Conservation (phyloP, 305 asterid genomes). For the Ajuga reptans region DNA sequence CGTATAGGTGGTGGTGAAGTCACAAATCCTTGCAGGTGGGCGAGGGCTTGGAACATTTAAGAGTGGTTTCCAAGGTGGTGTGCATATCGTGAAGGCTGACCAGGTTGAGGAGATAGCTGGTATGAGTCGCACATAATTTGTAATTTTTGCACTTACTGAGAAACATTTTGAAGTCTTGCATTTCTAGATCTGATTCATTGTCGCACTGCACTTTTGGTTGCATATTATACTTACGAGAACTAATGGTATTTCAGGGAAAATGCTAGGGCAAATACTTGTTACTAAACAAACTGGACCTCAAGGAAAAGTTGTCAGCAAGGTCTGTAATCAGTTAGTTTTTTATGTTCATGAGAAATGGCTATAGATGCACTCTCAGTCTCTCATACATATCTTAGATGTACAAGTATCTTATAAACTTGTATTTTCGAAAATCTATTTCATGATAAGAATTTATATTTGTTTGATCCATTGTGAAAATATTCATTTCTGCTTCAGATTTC, state of each 20-base stretch:
- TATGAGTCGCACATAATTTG: constrained; percentile 15
- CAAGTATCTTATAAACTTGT: too few relatives aligned
- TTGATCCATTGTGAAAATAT: too few relatives aligned
- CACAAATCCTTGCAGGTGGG: constrained; percentile 97
- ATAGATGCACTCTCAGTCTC: too few relatives aligned
- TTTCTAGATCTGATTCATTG: too few relatives aligned
- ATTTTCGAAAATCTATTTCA: too few relatives aligned
- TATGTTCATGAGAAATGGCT: background rate
- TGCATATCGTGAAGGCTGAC: constrained; percentile 76
- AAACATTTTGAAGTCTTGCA: background rate
- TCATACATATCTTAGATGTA: too few relatives aligned
- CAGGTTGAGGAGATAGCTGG: constrained; percentile 86
- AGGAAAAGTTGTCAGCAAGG: constrained; percentile 99
- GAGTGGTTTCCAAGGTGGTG: constrained; percentile 93
- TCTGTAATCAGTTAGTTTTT: constrained; percentile 18
- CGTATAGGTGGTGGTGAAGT: constrained; percentile 80
- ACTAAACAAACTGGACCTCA: constrained; percentile 93
- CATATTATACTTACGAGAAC: too few relatives aligned
- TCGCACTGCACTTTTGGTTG: too few relatives aligned
- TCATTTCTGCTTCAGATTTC: too few relatives aligned
- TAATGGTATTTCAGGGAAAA: constrained; percentile 53
- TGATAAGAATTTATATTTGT: too few relatives aligned
- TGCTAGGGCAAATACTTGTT: constrained; percentile 92
- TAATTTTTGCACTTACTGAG: too few relatives aligned
- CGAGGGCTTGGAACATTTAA: constrained; percentile 91